phyloP scores from a whole-genome alignment of 106 monocot genomes.

The Dioscorea zingiberensis region DNA sequence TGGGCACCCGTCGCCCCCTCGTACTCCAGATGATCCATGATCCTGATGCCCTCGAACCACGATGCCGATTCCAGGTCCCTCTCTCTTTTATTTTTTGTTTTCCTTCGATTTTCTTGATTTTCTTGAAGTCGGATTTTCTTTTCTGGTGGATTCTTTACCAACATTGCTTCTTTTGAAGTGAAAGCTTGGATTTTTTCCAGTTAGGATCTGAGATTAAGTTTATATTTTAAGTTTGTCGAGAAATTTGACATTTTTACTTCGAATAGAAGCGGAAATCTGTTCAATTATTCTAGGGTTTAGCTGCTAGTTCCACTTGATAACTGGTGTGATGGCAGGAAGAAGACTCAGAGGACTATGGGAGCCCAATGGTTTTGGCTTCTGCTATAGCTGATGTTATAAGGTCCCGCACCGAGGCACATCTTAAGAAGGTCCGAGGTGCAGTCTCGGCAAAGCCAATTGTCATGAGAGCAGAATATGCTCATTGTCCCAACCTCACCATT shows the following conservation, averaged over 20 bases:
- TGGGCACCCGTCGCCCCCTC: slow-evolving; percentile 95
- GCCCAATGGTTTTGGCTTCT: slow-evolving; percentile 57
- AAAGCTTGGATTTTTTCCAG: neutral
- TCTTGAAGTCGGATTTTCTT: too few species aligned
- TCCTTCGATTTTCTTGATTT: neutral
- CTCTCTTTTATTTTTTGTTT: neutral
- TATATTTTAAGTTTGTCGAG: too few species aligned
- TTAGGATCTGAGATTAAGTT: too few species aligned
- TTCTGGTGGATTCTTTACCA: too few species aligned
- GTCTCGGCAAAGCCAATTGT: slow-evolving; percentile 91
- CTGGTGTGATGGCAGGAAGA: slow-evolving; percentile 52
- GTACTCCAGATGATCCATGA: slow-evolving; percentile 99
- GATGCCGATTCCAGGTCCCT: slow-evolving; percentile 88
- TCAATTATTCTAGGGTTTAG: too few species aligned
- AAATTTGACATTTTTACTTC: too few species aligned
- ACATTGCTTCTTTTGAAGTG: too few species aligned
- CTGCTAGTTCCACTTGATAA: too few species aligned
- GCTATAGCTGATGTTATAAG: slow-evolving; percentile 87
- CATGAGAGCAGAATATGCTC: slow-evolving; percentile 96
- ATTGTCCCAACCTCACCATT: slow-evolving; percentile 96
- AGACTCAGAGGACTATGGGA: slow-evolving; percentile 96
- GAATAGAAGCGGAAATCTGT: too few species aligned
- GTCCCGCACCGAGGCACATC: slow-evolving; percentile 74
- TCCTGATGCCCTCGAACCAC: slow-evolving; percentile 71
- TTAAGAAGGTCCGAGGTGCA: slow-evolving; percentile 63